Conservation (phyloP, 768 basidiomycete species). For the Termitomyces sp. region DNA sequence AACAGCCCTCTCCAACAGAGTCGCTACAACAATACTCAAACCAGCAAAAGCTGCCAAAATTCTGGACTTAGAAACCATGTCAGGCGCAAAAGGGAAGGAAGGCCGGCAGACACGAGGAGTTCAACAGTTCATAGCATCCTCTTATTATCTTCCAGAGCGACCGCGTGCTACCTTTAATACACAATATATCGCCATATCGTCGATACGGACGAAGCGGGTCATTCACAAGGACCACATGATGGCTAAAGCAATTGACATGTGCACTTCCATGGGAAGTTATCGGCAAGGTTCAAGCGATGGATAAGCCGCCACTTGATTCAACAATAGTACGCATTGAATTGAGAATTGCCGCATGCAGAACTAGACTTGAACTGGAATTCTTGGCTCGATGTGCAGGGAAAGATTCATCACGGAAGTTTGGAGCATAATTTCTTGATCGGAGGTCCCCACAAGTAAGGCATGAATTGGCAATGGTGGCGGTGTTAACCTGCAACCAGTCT, state of each 20-base stretch:
- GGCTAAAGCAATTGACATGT: neutral
- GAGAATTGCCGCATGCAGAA: no score
- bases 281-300: neutral
- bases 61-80: slow-evolving; percentile 6
- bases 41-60: slow-evolving; percentile 9
- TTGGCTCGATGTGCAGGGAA: neutral
- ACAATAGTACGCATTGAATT: neutral
- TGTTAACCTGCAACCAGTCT: neutral
- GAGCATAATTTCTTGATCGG: neutral
- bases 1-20: neutral
- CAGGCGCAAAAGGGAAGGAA: neutral
- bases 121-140: neutral
- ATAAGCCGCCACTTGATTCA: neutral
- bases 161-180: neutral
- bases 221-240: neutral
- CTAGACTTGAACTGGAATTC: no score
- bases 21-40: slow-evolving; percentile 7
- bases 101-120: neutral
- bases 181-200: neutral
- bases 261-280: slow-evolving; percentile 2
- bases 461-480: neutral
- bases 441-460: no score
- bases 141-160: neutral
- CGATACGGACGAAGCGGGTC: slow-evolving; percentile 3
- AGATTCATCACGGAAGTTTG: neutral